Evolutionary conservation across 345 rosid genomes (phyloP).

Genomic region (Camelina laxa): DNA sequence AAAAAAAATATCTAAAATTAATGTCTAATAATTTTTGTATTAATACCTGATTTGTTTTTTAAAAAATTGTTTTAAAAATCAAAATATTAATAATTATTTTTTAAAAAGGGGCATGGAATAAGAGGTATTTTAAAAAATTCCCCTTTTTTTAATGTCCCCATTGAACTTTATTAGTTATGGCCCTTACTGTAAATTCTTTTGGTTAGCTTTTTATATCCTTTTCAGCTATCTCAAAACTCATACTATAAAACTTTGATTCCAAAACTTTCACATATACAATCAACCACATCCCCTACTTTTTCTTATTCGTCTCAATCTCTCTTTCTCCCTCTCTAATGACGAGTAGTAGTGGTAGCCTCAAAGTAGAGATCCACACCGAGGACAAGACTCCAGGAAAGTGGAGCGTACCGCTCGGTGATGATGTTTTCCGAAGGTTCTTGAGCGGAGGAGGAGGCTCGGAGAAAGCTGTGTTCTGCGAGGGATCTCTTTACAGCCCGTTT

Average conservation of each 20-base stretch:
- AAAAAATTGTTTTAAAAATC: background rate
- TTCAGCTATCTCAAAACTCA: background rate
- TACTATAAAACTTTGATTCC: constrained; percentile 39
- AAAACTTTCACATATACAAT: constrained; percentile 29
- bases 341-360: constrained; percentile 46
- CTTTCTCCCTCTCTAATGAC: constrained; percentile 20
- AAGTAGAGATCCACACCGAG: constrained; percentile 60
- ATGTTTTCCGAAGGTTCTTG: constrained; percentile 58
- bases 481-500: constrained; percentile 81
- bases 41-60: background rate
- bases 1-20: too few species aligned
- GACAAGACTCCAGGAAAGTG: constrained; percentile 75
- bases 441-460: constrained; percentile 46
- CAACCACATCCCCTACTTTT: background rate
- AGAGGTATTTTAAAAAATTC: too few species aligned
- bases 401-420: constrained; percentile 67
- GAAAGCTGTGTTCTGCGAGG: constrained; percentile 75
- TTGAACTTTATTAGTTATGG: background rate
- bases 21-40: too few species aligned
- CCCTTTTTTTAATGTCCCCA: background rate
- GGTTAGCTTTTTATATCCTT: background rate
- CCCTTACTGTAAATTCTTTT: background rate
- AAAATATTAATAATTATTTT: too few species aligned
- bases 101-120: too few species aligned
- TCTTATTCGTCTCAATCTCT: constrained; percentile 27